A percentile compares a stretch with the other conserved stretches of the same genome.
These are phyloP conservation scores for Botrytis aclada DNA, from an alignment of 2,329 filamentous ascomycete genomes.

Conservation along the genomic window DNA sequence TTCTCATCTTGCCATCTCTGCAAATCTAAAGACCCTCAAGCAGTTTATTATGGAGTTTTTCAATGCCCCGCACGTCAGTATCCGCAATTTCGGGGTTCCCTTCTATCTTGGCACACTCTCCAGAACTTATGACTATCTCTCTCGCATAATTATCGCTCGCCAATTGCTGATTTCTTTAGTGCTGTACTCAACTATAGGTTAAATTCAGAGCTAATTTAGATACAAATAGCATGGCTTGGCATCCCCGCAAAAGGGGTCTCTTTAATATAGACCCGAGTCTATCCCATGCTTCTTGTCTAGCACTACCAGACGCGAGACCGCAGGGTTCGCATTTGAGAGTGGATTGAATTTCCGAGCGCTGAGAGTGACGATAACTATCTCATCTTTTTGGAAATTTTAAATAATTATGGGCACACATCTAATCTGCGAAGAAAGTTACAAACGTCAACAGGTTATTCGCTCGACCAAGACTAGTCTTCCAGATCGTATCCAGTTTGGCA, in stretches of 20 bases:
- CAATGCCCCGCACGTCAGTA: too few species aligned
- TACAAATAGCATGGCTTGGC: not conserved
- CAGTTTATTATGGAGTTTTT: too few species aligned
- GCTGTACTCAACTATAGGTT: too few species aligned
- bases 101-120: too few species aligned
- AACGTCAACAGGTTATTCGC: not conserved
- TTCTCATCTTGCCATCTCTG: too few species aligned
- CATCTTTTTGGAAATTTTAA: not conserved
- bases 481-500: not conserved
- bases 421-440: not conserved
- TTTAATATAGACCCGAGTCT: not conserved
- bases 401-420: not conserved
- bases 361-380: not conserved
- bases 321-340: not conserved
- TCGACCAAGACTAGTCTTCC: not conserved
- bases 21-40: too few species aligned
- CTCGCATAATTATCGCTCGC: too few species aligned
- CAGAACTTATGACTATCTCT: too few species aligned
- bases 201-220: not conserved
- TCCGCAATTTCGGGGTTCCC: too few species aligned
- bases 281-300: not conserved
- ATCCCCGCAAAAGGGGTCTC: not conserved
- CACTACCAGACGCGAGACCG: not conserved
- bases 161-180: too few species aligned
- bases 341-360: fast-evolving